A percentile compares a stretch with the other conserved stretches of the same genome.
These are phyloP conservation scores for Rhododendron simsii DNA, from an alignment of 148 eudicot genomes.

Conservation along the genomic window DNA sequence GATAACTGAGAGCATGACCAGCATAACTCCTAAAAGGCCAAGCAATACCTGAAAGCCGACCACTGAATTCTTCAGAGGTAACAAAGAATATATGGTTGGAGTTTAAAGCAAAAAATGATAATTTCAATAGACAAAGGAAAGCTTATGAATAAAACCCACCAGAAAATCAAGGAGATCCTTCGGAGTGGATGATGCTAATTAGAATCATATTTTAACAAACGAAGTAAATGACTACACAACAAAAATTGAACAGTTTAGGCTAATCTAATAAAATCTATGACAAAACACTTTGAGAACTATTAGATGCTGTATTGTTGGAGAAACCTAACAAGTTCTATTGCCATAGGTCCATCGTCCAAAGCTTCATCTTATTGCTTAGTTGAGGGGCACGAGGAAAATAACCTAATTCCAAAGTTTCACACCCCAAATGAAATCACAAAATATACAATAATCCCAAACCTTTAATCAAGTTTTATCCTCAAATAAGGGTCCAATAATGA, in stretches of 20 bases:
- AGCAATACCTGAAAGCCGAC: constrained; percentile 63
- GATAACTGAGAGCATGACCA: constrained; percentile 98
- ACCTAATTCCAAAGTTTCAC: background rate
- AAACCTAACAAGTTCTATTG: background rate
- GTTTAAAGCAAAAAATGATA: background rate
- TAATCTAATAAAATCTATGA: background rate
- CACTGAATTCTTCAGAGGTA: background rate
- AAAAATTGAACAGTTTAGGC: background rate
- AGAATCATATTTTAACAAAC: background rate
- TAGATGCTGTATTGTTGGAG: background rate
- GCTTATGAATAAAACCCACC: background rate
- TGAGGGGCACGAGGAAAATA: background rate
- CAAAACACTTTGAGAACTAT: background rate
- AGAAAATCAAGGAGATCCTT: background rate
- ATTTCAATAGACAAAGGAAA: background rate
- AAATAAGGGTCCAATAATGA: background rate
- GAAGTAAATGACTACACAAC: background rate
- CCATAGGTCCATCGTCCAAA: background rate
- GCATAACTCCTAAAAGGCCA: constrained; percentile 83
- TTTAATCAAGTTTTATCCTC: background rate
- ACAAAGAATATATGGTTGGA: too few species aligned
- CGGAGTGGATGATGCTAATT: background rate
- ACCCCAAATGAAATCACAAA: background rate
- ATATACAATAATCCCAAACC: background rate
- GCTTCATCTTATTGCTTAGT: background rate